Evolutionary conservation across 2,329 filamentous ascomycete genomes (phyloP).

Genomic region (Hymenoscyphus occultus): DNA sequence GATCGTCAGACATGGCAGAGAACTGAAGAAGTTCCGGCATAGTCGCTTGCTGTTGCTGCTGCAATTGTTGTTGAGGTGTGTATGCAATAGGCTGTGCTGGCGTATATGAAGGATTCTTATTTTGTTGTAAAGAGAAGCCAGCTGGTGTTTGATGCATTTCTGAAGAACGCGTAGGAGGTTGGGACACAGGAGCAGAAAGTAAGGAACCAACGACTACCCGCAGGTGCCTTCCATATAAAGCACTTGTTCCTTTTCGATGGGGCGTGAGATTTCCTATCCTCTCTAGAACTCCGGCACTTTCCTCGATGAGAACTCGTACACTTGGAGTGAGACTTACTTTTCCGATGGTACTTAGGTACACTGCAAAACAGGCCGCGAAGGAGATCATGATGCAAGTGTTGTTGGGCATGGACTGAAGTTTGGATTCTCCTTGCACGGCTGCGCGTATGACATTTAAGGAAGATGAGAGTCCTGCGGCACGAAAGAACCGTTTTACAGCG

Average conservation of each 20-base stretch:
- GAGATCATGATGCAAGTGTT: slow-evolving; percentile 79
- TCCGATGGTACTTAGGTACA: slow-evolving; percentile 60
- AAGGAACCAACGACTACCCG: slow-evolving; percentile 39
- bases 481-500: slow-evolving; percentile 70
- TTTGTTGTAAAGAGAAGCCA: background rate
- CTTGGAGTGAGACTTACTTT: slow-evolving; percentile 56
- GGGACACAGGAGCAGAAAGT: background rate
- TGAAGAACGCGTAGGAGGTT: background rate
- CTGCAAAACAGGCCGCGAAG: slow-evolving; percentile 67
- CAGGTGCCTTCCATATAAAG: slow-evolving; percentile 55
- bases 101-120: background rate
- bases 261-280: slow-evolving; percentile 63
- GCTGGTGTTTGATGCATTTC: background rate
- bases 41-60: background rate
- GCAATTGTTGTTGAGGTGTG: background rate
- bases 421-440: slow-evolving; percentile 67
- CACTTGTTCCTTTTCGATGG: slow-evolving; percentile 65
- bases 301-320: slow-evolving; percentile 62
- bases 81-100: background rate
- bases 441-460: slow-evolving; percentile 73
- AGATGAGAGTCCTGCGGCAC: slow-evolving; percentile 66
- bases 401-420: slow-evolving; percentile 73
- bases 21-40: slow-evolving; percentile 53
- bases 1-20: slow-evolving; percentile 67
- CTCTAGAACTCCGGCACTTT: slow-evolving; percentile 66